phyloP scores from a whole-genome alignment of 345 rosid species.

The rapeseed (Brassica napus) region DNA sequence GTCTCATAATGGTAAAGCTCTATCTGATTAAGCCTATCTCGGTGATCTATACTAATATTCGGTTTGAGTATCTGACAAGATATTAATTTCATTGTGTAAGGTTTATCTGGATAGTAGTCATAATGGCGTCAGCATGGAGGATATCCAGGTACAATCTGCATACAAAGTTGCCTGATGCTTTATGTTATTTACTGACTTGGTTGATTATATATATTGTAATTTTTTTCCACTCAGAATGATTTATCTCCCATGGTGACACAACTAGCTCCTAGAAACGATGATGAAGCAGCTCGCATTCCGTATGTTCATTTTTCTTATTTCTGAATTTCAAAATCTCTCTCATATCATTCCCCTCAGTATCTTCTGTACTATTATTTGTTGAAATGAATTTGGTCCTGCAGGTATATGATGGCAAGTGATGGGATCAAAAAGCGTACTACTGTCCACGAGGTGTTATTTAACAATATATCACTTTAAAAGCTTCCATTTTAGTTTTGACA shows the following conservation, averaged over 20 bases:
- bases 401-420: conserved; percentile 92
- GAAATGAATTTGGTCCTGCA: conserved; percentile 38
- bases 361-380: not conserved
- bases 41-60: not conserved
- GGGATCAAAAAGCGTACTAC: conserved; percentile 61
- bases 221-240: conserved; percentile 54
- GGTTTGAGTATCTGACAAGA: conserved; percentile 22
- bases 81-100: conserved; percentile 46
- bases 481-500: not conserved
- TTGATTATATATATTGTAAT: not conserved
- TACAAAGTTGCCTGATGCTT: conserved; percentile 11
- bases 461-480: not conserved
- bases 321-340: not conserved
- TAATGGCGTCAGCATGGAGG: conserved; percentile 61
- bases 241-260: conserved; percentile 79
- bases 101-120: conserved; percentile 68
- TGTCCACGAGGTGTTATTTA: conserved; percentile 57
- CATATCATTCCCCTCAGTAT: not conserved
- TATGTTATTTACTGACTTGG: not conserved
- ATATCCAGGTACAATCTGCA: conserved; percentile 63
- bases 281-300: conserved; percentile 74
- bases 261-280: conserved; percentile 66
- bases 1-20: conserved; percentile 78
- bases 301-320: conserved; percentile 42
- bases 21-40: conserved; percentile 2